Evolutionary conservation across 2,329 filamentous ascomycete genomes (phyloP).

Genomic region (Botryosphaeria dothidea): DNA sequence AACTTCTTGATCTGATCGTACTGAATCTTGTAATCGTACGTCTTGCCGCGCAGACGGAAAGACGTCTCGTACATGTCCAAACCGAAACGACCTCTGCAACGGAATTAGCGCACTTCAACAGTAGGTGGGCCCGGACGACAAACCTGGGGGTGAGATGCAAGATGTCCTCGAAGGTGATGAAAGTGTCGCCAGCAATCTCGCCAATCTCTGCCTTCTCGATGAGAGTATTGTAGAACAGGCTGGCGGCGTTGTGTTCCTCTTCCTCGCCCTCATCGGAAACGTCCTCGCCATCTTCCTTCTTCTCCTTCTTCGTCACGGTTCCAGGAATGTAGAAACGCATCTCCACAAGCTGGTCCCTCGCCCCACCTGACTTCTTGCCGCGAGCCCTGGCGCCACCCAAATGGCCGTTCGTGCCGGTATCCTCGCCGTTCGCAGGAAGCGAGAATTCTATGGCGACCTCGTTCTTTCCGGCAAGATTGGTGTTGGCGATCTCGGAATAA

Average conservation of each 20-base stretch:
- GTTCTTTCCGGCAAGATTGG: constrained; percentile 94
- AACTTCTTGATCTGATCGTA: constrained; percentile 99
- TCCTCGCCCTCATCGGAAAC: constrained; percentile 59
- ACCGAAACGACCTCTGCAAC: constrained; percentile 88
- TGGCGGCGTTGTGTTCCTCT: constrained; percentile 92
- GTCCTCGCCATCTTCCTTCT: constrained; percentile 71
- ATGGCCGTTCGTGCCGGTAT: constrained; percentile 71
- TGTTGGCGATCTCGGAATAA: constrained; percentile 96
- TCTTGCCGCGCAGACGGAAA: constrained; percentile 96
- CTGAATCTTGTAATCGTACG: constrained; percentile 99
- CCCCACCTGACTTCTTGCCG: constrained; percentile 86
- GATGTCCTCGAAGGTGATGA: constrained; percentile 94
- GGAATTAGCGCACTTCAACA: constrained; percentile 27
- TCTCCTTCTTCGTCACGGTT: constrained; percentile 69
- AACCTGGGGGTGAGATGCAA: constrained; percentile 93
- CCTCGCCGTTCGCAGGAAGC: constrained; percentile 68
- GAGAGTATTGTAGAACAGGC: constrained; percentile 95
- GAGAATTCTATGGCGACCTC: constrained; percentile 96
- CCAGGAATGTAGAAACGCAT: constrained; percentile 99
- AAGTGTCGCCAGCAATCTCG: constrained; percentile 97
- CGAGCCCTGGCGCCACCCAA: constrained; percentile 72
- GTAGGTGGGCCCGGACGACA: constrained; percentile 23
- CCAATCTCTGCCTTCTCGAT: constrained; percentile 99
- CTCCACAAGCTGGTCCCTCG: constrained; percentile 90
- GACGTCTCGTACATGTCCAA: constrained; percentile 99